Evolutionary conservation across 352 stramenopile genomes (phyloP).

Genomic region (Phytophthora pinifolia): DNA sequence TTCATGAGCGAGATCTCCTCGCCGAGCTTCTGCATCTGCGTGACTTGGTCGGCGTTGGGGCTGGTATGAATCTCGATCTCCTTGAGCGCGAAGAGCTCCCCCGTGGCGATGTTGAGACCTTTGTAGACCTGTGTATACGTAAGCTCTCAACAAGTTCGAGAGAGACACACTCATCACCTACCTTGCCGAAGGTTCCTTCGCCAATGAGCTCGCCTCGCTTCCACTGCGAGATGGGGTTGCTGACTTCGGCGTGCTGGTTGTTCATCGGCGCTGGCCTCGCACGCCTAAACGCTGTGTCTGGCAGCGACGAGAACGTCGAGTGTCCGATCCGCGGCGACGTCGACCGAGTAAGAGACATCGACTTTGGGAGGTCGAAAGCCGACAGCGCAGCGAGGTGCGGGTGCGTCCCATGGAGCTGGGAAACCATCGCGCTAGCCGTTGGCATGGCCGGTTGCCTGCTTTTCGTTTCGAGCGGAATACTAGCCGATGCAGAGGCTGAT

Average conservation of each 20-base stretch:
- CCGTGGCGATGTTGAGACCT: constrained; percentile 92
- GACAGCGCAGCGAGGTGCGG: constrained; percentile 19
- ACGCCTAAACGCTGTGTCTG: constrained; percentile 20
- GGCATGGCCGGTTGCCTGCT: constrained; percentile 15
- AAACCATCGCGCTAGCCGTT: constrained; percentile 36
- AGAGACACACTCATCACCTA: background rate
- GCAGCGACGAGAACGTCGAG: constrained; percentile 26
- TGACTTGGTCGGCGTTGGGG: constrained; percentile 48
- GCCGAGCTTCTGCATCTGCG: constrained; percentile 75
- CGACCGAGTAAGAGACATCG: constrained; percentile 50
- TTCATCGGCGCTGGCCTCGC: constrained; percentile 8
- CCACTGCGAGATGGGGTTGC: constrained; percentile 80
- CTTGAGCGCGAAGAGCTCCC: constrained; percentile 91
- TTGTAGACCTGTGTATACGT: constrained; percentile 82
- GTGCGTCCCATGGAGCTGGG: constrained; percentile 36
- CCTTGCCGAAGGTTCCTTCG: constrained; percentile 91
- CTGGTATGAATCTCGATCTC: constrained; percentile 81
- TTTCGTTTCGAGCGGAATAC: constrained; percentile 4
- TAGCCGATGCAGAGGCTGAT: constrained; percentile 7
- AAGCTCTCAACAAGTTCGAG: background rate
- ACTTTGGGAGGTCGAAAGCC: constrained; percentile 22
- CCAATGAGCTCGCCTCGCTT: constrained; percentile 94
- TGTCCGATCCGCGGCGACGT: constrained; percentile 50
- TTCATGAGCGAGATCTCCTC: constrained; percentile 95
- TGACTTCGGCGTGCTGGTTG: constrained; percentile 16